Base-by-base conservation (phyloP, 2,329 filamentous ascomycete genomes). In the Emericellopsis atlantica region DNA sequence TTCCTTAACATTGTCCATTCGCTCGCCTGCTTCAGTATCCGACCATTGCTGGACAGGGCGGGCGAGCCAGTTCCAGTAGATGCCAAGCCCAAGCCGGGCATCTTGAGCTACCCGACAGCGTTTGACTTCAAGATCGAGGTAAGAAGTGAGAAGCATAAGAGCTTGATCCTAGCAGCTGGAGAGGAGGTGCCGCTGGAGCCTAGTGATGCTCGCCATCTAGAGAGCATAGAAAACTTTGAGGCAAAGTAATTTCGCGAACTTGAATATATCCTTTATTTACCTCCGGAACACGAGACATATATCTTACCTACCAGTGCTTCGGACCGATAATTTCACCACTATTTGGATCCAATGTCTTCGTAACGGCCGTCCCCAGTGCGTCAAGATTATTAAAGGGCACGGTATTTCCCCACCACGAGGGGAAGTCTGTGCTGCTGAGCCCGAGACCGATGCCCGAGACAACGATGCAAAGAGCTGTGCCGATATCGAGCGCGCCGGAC, bases 401-500 rank as follows among this genome's bases (percentile, higher is more conserved):
- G 0, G 61, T 58, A 43, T 81, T 84, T 6, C 80, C 79, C 81
- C 81, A 85, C 81, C 83, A 87, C 12, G 58, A 56, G 0, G 81
- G 80, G 42, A 80, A 69, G 23, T 68, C 59, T 33, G 79, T 70
- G 15, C 70, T 60, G 18, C 76, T 72, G 47, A 86, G 59, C 2
- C 76, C 76, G 45, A 87, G 75, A 0, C 75, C 72, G 46, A 86
- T 75, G 62, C 86, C 84, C 48, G 85, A 78, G 45, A 83, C 59
- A 34, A 86, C 67, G 2, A 81, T 84, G 15, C 67, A 69, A 23
- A 86, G 61, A 2, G 78, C 79, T 2, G 86, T 65, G 2, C 81
- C 82, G 10, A 83, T 66, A 48, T 86, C 82, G 37, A 87, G 64
- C 0, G 74, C 81, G 0, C 79, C 81, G 11, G 78, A 80, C 0